Percentiles rank a stretch among this genome's conserved stretches.
phyloP scores from a whole-genome alignment of 2,329 filamentous ascomycete species.

The Lachnellula occidentalis region DNA sequence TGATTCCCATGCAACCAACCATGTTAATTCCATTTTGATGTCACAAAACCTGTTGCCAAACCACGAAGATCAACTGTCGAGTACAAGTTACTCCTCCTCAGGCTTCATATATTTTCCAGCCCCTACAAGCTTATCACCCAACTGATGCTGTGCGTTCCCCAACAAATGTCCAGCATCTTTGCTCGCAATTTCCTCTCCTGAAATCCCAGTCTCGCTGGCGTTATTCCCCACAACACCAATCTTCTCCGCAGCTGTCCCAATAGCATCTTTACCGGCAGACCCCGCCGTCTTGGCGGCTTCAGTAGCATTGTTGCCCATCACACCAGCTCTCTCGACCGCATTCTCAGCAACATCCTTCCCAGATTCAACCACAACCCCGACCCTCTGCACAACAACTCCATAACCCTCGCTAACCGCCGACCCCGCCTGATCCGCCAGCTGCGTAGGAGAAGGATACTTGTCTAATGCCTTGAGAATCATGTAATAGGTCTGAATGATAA shows the following conservation, averaged over 20 bases:
- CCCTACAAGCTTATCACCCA: not conserved
- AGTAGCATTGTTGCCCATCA: slow-evolving; percentile 1
- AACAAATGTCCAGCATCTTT: too few relatives aligned
- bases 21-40: too few relatives aligned
- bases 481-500: slow-evolving; percentile 69
- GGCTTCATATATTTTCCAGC: slow-evolving; percentile 7
- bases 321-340: slow-evolving; percentile 11
- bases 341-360: slow-evolving; percentile 14
- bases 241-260: too few relatives aligned
- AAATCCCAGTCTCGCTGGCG: too few relatives aligned
- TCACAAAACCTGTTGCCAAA: too few relatives aligned
- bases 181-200: too few relatives aligned
- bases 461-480: slow-evolving; percentile 46
- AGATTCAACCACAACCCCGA: slow-evolving; percentile 12
- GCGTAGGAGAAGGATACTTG: slow-evolving; percentile 38
- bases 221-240: too few relatives aligned
- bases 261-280: not conserved
- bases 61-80: too few relatives aligned
- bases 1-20: too few relatives aligned
- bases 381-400: slow-evolving; percentile 12
- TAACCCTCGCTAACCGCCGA: slow-evolving; percentile 20
- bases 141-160: not conserved
- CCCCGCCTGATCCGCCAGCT: slow-evolving; percentile 35
- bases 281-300: slow-evolving; percentile 18
- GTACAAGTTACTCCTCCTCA: not conserved